phyloP scores from a whole-genome alignment of 1,284 basidiomycete genomes.

The Tilletia horrida region DNA sequence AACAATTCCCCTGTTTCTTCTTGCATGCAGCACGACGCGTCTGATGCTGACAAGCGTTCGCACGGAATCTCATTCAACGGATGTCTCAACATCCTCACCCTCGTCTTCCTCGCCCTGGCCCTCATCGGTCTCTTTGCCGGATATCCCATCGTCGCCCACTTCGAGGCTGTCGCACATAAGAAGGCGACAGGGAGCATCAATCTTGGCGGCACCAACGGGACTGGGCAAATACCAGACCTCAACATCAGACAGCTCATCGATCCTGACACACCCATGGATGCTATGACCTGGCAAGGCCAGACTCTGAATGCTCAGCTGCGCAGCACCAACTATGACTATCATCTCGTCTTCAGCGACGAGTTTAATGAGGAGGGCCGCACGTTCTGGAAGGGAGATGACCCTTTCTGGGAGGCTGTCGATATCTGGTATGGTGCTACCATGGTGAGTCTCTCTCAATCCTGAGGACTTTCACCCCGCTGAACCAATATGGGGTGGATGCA shows the following conservation, averaged over 20 bases:
- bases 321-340: slow-evolving; percentile 16
- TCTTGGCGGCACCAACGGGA: slow-evolving; percentile 64
- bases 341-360: slow-evolving; percentile 23
- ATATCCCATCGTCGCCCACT: slow-evolving; percentile 48
- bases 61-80: slow-evolving; percentile 38
- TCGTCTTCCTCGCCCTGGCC: slow-evolving; percentile 36
- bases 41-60: slow-evolving; percentile 37
- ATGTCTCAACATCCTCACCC: slow-evolving; percentile 42
- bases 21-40: slow-evolving; percentile 30
- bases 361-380: slow-evolving; percentile 21
- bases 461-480: slow-evolving; percentile 10
- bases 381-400: slow-evolving; percentile 23
- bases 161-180: slow-evolving; percentile 32
- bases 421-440: slow-evolving; percentile 50
- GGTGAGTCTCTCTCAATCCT: too few relatives aligned
- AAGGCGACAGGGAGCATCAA: slow-evolving; percentile 57
- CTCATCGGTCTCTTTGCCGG: slow-evolving; percentile 51
- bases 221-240: slow-evolving; percentile 44
- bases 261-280: slow-evolving; percentile 30
- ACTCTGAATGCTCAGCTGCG: slow-evolving; percentile 27
- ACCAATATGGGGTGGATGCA: too few relatives aligned
- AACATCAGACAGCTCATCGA: slow-evolving; percentile 35
- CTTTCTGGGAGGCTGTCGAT: slow-evolving; percentile 52
- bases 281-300: slow-evolving; percentile 21
- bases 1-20: neutral